Conservation (phyloP, 73 alveolate species). For the Paramecium primaurelia region DNA sequence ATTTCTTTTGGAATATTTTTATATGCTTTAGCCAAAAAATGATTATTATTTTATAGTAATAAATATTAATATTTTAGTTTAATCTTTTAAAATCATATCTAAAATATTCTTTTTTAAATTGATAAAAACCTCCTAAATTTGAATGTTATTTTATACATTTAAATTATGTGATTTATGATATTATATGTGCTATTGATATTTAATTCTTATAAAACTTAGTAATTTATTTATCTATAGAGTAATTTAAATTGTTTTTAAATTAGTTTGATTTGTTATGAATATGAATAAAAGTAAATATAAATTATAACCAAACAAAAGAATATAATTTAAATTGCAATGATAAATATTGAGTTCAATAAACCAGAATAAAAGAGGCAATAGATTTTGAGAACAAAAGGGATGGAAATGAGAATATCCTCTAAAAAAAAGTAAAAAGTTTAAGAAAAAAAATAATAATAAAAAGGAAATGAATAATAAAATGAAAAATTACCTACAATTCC, state of each 20-base stretch:
- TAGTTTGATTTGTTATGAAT: background rate
- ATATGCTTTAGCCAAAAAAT: slow-evolving; percentile 4
- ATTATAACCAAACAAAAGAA: background rate
- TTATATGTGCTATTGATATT: no score
- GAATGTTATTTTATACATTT: no score
- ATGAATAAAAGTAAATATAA: background rate
- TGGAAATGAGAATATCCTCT: background rate
- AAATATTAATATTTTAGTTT: no score
- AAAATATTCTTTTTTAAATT: no score
- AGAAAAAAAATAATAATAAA: background rate
- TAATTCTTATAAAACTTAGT: background rate
- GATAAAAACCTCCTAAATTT: no score
- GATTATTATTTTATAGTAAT: background rate
- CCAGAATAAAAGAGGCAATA: background rate
- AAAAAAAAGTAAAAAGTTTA: background rate
- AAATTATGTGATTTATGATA: no score
- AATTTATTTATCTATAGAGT: background rate
- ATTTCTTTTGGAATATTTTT: slow-evolving; percentile 46
- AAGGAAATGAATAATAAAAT: background rate
- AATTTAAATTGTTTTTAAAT: background rate
- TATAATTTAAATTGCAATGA: background rate
- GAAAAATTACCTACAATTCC: background rate
- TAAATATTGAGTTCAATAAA: background rate
- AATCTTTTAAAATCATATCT: no score
- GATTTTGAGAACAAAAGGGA: background rate